These are phyloP conservation scores for Camellia japonica DNA, from an alignment of 148 eudicot species.

Conservation along the genomic window DNA sequence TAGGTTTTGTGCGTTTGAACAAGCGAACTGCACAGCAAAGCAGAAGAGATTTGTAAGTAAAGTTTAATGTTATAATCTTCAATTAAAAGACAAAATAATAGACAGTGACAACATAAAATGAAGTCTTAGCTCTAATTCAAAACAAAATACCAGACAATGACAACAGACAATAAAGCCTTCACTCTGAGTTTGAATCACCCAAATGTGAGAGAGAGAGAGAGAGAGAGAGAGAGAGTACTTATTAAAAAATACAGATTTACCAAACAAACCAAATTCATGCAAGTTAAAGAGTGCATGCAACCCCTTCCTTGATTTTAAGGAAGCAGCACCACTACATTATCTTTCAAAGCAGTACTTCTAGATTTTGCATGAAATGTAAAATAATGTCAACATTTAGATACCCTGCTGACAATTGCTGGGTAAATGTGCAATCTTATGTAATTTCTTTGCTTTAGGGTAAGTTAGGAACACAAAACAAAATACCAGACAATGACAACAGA, in stretches of 20 bases:
- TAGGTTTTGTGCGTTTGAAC: slow-evolving; percentile 59
- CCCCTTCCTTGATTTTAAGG: neutral
- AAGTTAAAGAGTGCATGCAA: neutral
- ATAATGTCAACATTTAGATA: neutral
- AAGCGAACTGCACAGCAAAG: slow-evolving; percentile 51
- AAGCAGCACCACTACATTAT: neutral
- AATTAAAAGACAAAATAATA: neutral
- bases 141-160: neutral
- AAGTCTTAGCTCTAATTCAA: neutral
- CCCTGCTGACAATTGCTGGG: neutral
- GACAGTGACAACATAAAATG: no score
- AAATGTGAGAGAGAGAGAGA: neutral
- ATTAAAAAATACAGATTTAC: neutral
- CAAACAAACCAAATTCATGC: neutral
- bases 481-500: neutral
- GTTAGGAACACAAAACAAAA: neutral
- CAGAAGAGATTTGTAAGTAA: neutral
- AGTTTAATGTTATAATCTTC: neutral
- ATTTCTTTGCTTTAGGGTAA: no score
- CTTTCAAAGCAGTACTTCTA: neutral
- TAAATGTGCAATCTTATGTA: neutral
- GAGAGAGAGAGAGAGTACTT: neutral
- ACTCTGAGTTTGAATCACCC: neutral
- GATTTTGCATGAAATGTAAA: neutral
- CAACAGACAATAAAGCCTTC: neutral